A percentile compares a stretch with the other conserved stretches of the same genome.
Evolutionary conservation across 2,329 filamentous ascomycete genomes (phyloP).

Genomic region (Cordyceps javanica): DNA sequence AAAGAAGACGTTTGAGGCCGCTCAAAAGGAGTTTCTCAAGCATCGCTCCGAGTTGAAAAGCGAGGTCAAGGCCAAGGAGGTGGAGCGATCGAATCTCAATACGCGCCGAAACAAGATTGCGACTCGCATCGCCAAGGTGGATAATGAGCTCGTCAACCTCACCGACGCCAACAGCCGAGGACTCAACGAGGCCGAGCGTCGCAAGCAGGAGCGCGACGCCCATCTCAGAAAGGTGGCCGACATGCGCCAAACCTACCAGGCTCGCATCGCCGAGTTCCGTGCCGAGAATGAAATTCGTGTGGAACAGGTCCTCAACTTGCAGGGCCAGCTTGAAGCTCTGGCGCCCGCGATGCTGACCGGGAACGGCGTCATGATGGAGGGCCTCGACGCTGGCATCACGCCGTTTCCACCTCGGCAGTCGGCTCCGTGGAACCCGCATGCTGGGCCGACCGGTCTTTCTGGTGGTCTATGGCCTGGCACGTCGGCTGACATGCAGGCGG

Average conservation of each 20-base stretch:
- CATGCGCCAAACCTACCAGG: constrained; percentile 40
- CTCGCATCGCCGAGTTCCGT: constrained; percentile 36
- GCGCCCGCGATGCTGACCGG: constrained; percentile 26
- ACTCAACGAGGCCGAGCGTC: constrained; percentile 56
- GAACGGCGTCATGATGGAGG: constrained; percentile 28
- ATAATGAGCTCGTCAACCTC: constrained; percentile 65
- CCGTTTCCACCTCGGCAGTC: constrained; percentile 7
- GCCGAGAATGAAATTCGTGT: constrained; percentile 23
- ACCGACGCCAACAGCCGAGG: constrained; percentile 61
- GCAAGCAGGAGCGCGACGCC: constrained; percentile 42
- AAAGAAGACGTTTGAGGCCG: constrained; percentile 54
- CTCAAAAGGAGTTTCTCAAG: constrained; percentile 47
- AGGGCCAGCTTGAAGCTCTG: constrained; percentile 23
- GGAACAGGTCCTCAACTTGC: constrained; percentile 26
- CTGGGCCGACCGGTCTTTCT: constrained; percentile 21
- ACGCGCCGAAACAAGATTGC: constrained; percentile 68
- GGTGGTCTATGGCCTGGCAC: constrained; percentile 31
- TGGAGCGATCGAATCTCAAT: constrained; percentile 57
- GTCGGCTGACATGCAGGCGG: constrained; percentile 27
- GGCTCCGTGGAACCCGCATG: constrained; percentile 26
- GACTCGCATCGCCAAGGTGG: constrained; percentile 64
- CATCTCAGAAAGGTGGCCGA: constrained; percentile 41
- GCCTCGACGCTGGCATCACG: constrained; percentile 14
- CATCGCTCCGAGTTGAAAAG: constrained; percentile 57
- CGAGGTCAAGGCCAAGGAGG: constrained; percentile 55